These are phyloP conservation scores for Agastache rugosa DNA, from an alignment of 257 asterid species.

Conservation along the genomic window DNA sequence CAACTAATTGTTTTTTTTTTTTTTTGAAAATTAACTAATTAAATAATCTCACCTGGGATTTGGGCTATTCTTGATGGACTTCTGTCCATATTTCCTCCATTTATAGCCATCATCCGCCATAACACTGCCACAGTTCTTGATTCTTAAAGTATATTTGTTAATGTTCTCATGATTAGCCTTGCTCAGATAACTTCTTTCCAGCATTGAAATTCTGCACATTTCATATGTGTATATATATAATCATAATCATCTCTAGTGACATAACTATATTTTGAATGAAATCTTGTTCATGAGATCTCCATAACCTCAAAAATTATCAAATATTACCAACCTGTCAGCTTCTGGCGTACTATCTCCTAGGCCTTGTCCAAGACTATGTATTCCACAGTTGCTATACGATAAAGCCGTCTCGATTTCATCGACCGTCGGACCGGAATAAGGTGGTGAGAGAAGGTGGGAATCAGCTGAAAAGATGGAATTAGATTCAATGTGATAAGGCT, in stretches of 20 bases:
- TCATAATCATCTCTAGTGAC: too few relatives aligned
- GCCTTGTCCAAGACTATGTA: conserved; percentile 32
- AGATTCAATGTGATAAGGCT: conserved; percentile 36
- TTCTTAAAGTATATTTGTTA: conserved; percentile 65
- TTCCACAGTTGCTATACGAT: conserved; percentile 37
- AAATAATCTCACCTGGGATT: conserved; percentile 65
- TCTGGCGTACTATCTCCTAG: conserved; percentile 29
- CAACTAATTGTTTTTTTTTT: too few relatives aligned
- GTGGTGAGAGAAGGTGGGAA: conserved; percentile 24
- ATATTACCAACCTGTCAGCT: conserved; percentile 52
- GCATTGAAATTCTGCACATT: conserved; percentile 49
- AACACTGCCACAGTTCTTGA: conserved; percentile 69
- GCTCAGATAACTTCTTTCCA: conserved; percentile 44
- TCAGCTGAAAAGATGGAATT: conserved; percentile 18
- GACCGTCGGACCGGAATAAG: conserved; percentile 39
- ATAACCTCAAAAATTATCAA: neutral
- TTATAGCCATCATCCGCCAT: conserved; percentile 93
- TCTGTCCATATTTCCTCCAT: conserved; percentile 98
- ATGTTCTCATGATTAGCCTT: conserved; percentile 40
- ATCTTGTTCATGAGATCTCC: neutral
- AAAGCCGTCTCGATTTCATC: conserved; percentile 45
- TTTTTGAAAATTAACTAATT: neutral
- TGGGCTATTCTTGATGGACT: conserved; percentile 89
- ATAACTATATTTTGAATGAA: neutral
- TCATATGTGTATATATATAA: neutral